Conservation (phyloP, 2,329 filamentous ascomycete species). For the Pseudogymnoascus sp. region DNA sequence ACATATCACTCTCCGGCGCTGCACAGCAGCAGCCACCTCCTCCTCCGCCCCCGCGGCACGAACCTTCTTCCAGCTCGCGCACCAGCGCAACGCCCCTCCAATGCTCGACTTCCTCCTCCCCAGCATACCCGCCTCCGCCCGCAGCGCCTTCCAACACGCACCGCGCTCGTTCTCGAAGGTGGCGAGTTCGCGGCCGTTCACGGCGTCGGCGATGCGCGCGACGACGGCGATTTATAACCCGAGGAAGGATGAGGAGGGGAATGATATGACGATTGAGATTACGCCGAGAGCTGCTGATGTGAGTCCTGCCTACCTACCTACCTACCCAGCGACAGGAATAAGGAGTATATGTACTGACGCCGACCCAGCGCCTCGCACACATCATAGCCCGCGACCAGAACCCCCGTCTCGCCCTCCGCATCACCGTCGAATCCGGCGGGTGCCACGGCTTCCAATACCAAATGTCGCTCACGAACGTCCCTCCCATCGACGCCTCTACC, state of each 20-base stretch:
- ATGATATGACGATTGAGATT: constrained; percentile 76
- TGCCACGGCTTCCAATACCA: constrained; percentile 98
- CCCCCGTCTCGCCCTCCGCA: constrained; percentile 76
- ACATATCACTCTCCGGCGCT: constrained; percentile 19
- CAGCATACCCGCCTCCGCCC: constrained; percentile 5
- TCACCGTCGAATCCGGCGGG: constrained; percentile 86
- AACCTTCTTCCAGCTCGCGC: constrained; percentile 24
- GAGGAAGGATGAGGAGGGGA: constrained; percentile 71
- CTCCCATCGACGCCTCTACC: constrained; percentile 30
- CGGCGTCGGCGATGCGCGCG: constrained; percentile 16
- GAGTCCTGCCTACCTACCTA: constrained; percentile 26
- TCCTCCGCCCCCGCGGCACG: constrained; percentile 19
- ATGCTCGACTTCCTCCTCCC: constrained; percentile 27
- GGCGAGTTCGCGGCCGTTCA: constrained; percentile 19
- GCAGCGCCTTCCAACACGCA: not conserved
- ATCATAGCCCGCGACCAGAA: constrained; percentile 69
- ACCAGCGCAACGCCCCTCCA: constrained; percentile 19
- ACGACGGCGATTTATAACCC: constrained; percentile 61
- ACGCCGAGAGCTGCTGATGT: constrained; percentile 76
- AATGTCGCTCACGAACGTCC: constrained; percentile 72
- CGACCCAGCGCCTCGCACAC: constrained; percentile 37
- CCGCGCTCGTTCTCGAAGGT: not conserved
- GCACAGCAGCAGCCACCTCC: constrained; percentile 10
- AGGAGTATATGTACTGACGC: no score
- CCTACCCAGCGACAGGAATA: no score